Evolutionary conservation across 2,329 filamentous ascomycete genomes (phyloP).

Genomic region (Pseudomassariella vexata): DNA sequence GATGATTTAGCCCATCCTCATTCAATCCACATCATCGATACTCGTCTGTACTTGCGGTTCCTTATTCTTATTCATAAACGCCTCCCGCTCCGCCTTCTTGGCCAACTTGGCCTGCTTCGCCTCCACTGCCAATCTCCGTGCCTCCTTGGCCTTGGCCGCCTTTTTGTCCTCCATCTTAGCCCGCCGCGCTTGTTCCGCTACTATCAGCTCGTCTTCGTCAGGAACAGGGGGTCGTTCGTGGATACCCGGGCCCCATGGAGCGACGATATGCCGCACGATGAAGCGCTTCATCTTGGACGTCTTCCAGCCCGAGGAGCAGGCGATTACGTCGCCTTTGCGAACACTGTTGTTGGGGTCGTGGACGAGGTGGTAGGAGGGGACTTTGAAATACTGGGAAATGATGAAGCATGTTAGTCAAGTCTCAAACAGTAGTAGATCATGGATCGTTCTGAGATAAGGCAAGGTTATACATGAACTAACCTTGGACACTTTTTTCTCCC

Average conservation of each 20-base stretch:
- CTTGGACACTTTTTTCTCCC: slow-evolving; percentile 69
- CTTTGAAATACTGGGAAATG: slow-evolving; percentile 54
- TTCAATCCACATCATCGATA: slow-evolving; percentile 5
- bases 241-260: slow-evolving; percentile 59
- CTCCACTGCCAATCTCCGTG: slow-evolving; percentile 6
- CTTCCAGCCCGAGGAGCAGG: slow-evolving; percentile 61
- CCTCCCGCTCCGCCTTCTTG: slow-evolving; percentile 3
- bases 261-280: slow-evolving; percentile 69
- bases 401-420: no score
- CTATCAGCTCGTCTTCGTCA: slow-evolving; percentile 55
- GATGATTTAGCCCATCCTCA: background rate
- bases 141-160: no score
- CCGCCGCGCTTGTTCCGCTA: slow-evolving; percentile 28
- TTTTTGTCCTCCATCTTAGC: slow-evolving; percentile 35
- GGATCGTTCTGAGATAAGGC: no score
- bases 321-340: slow-evolving; percentile 68
- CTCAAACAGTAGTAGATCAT: no score
- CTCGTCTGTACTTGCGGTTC: slow-evolving; percentile 1
- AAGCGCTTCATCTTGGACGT: slow-evolving; percentile 64
- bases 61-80: background rate
- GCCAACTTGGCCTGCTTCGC: slow-evolving; percentile 6
- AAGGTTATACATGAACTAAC: slow-evolving; percentile 38
- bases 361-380: slow-evolving; percentile 61
- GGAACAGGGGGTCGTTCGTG: slow-evolving; percentile 61
- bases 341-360: slow-evolving; percentile 74